Base-by-base conservation (phyloP, 2,329 filamentous ascomycete genomes). In the Cylindrodendrum hubeiense region DNA sequence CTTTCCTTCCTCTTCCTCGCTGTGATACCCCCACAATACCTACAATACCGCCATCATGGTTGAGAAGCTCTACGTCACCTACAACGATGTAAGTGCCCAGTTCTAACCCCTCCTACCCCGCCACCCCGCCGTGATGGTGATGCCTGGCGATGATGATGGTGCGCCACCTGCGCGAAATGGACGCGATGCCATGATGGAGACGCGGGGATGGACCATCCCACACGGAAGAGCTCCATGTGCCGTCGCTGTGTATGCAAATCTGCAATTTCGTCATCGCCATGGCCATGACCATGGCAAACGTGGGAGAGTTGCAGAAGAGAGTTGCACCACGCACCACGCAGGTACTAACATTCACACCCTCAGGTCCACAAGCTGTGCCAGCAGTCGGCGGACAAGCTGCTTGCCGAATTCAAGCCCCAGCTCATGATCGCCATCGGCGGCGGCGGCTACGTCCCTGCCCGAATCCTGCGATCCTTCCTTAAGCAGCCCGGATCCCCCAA, bases 381-480 rank as follows among this genome's bases (percentile, higher is more conserved):
- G 83, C 87, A 91, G 78, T 90, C 94, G 19, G 96, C 95, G 41
- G 87, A 89, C 69, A 85, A 86, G 74, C 97, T 98, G 79, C 90
- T 99, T 75, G 85, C 90, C 78, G 89, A 93, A 17, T 94, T 97
- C 86, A 88, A 94, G 79, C 96, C 96, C 41, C 93, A 97, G 81
- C 92, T 99, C 74, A 97, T 99, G 88, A 97, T 99, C 81, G 96
- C 96, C 79, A 98, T 98, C 80, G 96, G 96, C 75, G 96, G 96
- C 71, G 96, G 96, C 75, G 96, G 96, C 76, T 99, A 98, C 82
- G 94, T 99, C 43, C 96, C 96, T 67, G 96, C 96, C 49, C 93
- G 96, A 75, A 99, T 99, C 80, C 89, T 99, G 70, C 93, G 96
- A 69, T 98, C 96, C 21, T 99, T 99, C 87, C 92, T 99, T 80